These are phyloP conservation scores for Pythium oligandrum DNA, from an alignment of 352 stramenopile genomes.

Conservation along the genomic window DNA sequence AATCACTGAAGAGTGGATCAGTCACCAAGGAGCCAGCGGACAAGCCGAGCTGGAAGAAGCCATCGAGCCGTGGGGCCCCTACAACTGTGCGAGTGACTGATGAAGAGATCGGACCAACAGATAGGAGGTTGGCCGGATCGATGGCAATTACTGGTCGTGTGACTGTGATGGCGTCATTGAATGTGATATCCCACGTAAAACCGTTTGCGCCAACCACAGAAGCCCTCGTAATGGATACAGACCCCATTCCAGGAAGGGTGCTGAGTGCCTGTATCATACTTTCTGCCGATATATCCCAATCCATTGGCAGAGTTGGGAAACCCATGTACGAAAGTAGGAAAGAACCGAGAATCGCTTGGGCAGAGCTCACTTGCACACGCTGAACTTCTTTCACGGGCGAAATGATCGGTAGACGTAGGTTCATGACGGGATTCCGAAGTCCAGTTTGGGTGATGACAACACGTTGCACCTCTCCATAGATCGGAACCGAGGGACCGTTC, in stretches of 20 bases:
- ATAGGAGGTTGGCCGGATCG: slow-evolving; percentile 13
- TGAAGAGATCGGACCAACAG: slow-evolving; percentile 8
- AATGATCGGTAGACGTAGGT: slow-evolving; percentile 14
- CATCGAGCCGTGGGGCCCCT: slow-evolving; percentile 14
- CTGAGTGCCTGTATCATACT: slow-evolving; percentile 18
- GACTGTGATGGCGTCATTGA: slow-evolving; percentile 7
- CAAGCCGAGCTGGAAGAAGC: slow-evolving; percentile 21
- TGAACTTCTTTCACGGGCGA: slow-evolving; percentile 24
- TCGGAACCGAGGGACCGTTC: slow-evolving; percentile 14
- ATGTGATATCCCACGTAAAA: slow-evolving; percentile 32
- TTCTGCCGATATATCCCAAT: slow-evolving; percentile 13
- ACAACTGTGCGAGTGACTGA: slow-evolving; percentile 8
- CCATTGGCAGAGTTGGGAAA: slow-evolving; percentile 7
- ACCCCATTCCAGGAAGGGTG: slow-evolving; percentile 14
- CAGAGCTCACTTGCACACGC: slow-evolving; percentile 19
- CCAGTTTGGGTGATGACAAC: slow-evolving; percentile 11
- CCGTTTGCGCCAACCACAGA: slow-evolving; percentile 6
- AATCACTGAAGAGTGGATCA: neutral
- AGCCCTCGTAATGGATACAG: slow-evolving; percentile 13
- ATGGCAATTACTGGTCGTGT: slow-evolving; percentile 20
- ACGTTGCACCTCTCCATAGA: slow-evolving; percentile 19
- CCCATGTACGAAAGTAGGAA: slow-evolving; percentile 26
- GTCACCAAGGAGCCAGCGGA: too few species aligned
- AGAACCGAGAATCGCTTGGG: slow-evolving; percentile 12
- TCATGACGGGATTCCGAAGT: slow-evolving; percentile 10